These are phyloP conservation scores for Paramecium biaurelia DNA, from an alignment of 73 alveolate species.

Conservation along the genomic window DNA sequence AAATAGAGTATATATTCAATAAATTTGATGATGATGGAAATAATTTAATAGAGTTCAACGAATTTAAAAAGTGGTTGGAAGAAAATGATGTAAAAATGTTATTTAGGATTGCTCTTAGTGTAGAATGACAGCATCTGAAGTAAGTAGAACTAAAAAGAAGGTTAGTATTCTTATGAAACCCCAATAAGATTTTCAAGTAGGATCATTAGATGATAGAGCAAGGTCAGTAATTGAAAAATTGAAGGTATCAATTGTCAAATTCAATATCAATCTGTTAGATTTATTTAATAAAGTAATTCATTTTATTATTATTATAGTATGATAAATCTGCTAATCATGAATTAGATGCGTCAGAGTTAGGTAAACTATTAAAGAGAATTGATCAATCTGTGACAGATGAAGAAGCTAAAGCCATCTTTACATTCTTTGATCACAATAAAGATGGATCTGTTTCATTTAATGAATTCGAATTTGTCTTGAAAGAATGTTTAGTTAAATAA, in stretches of 20 bases:
- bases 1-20: conserved; percentile 58
- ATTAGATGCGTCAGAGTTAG: conserved; percentile 11
- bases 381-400: conserved; percentile 33
- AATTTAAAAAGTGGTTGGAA: conserved; percentile 59
- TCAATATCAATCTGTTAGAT: conserved; percentile 15
- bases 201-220: conserved; percentile 34
- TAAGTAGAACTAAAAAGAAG: conserved; percentile 45
- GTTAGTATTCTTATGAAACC: conserved; percentile 3
- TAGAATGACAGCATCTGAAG: conserved; percentile 52
- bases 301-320: neutral
- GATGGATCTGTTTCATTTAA: conserved; percentile 47
- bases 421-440: conserved; percentile 40
- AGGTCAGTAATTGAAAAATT: neutral
- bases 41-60: conserved; percentile 55
- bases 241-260: conserved; percentile 12
- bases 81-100: conserved; percentile 45
- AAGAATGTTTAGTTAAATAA: conserved; percentile 36
- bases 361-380: conserved; percentile 3
- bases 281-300: neutral
- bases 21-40: conserved; percentile 65
- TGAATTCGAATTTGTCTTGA: conserved; percentile 25
- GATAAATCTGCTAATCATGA: conserved; percentile 43
- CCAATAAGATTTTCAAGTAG: neutral
- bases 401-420: neutral
- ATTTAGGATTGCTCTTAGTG: neutral